Percentiles rank a stretch among this genome's conserved stretches.
Evolutionary conservation across 371 early-diverging fungal species (phyloP).

Genomic region (Rhizopus stolonifer): DNA sequence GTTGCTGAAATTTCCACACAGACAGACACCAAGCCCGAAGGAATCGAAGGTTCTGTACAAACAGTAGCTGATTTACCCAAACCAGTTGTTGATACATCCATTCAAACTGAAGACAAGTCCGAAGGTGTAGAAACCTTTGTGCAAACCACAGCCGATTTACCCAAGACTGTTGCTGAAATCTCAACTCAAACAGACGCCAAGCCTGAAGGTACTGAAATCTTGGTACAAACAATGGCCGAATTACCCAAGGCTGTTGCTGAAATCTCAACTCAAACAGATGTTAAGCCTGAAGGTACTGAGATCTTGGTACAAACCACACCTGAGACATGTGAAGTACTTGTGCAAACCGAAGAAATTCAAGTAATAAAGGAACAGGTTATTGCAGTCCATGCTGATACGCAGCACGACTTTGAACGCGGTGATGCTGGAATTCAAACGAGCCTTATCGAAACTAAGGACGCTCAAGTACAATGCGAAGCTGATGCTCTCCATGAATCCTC

Average conservation of each 20-base stretch:
- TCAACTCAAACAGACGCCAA: conserved; percentile 13
- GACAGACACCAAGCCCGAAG: conserved; percentile 5
- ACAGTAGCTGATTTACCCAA: not conserved
- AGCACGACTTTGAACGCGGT: not conserved
- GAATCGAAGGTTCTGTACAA: conserved; percentile 4
- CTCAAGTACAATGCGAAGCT: conserved; percentile 13
- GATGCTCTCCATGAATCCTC: not conserved
- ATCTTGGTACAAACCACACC: conserved; percentile 7
- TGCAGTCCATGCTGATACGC: not conserved
- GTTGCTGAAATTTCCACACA: conserved; percentile 6
- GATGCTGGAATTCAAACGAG: not conserved
- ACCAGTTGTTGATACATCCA: conserved; percentile 2
- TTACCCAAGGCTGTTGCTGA: not conserved
- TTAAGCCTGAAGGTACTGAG: not conserved
- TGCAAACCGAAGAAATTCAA: conserved; percentile 11
- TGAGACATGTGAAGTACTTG: conserved; percentile 2
- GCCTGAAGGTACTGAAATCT: not conserved
- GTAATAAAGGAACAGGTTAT: no score
- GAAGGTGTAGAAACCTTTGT: conserved; percentile 3
- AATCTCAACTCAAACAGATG: conserved; percentile 10
- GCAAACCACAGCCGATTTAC: not conserved
- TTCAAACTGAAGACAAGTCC: conserved; percentile 10
- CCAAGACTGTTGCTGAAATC: not conserved
- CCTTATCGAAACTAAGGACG: conserved; percentile 9
- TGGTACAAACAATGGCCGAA: conserved; percentile 2